Conservation (phyloP, 2,329 filamentous ascomycete species). For the Arthrobotrys pseudoclavata region DNA sequence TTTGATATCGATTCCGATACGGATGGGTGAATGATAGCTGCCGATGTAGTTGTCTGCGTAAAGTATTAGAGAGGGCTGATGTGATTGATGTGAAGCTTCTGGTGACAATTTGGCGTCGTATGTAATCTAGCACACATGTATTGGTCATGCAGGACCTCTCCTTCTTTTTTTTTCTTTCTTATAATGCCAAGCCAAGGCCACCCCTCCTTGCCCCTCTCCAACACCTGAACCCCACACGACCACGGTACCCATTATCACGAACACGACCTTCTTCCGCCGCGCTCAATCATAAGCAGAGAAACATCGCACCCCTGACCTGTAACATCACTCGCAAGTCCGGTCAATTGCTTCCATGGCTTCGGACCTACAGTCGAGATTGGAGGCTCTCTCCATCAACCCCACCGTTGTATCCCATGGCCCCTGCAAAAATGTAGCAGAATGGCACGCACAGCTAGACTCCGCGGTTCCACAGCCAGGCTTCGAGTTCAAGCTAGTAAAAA, state of each 20-base stretch:
- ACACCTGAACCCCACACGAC: constrained; percentile 31
- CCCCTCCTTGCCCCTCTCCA: constrained; percentile 47
- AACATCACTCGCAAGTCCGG: neutral
- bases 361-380: constrained; percentile 43
- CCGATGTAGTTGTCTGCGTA: neutral
- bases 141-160: neutral
- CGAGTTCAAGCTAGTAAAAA: constrained; percentile 63
- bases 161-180: constrained; percentile 27
- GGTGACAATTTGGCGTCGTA: neutral
- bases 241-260: constrained; percentile 4
- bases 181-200: constrained; percentile 25
- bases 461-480: constrained; percentile 59
- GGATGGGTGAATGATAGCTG: neutral
- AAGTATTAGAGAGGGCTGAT: neutral
- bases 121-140: neutral
- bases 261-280: neutral
- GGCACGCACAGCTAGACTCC: constrained; percentile 62
- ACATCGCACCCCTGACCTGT: neutral
- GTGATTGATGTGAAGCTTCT: constrained; percentile 1
- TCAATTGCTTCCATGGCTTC: constrained; percentile 45
- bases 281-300: neutral
- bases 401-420: constrained; percentile 61
- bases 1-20: neutral
- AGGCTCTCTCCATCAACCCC: constrained; percentile 42
- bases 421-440: constrained; percentile 62